A percentile compares a stretch with the other conserved stretches of the same genome.
phyloP scores from a whole-genome alignment of 805 yeast species.

The Schwanniomyces polymorphus region DNA sequence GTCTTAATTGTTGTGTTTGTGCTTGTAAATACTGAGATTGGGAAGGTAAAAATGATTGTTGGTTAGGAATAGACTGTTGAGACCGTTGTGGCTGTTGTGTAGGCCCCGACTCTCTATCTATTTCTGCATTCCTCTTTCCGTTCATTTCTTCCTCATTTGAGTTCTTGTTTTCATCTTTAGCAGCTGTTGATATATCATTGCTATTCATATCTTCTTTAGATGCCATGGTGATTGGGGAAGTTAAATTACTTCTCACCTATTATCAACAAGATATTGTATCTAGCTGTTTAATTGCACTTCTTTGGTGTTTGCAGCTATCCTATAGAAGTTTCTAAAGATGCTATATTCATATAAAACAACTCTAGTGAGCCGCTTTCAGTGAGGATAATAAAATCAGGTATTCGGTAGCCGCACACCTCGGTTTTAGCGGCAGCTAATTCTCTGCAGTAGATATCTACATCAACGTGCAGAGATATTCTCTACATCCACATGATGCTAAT shows the following conservation, averaged over 20 bases:
- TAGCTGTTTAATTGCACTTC: background rate
- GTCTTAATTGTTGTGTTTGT: background rate
- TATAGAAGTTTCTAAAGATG: background rate
- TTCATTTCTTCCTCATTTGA: background rate
- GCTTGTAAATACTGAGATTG: background rate
- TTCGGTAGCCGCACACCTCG: background rate
- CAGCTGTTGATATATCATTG: background rate
- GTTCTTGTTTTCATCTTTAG: background rate
- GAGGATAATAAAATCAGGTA: slow-evolving; percentile 1
- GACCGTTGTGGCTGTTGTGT: background rate
- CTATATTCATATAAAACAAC: background rate
- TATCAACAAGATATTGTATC: background rate
- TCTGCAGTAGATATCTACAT: background rate
- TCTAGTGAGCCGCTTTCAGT: slow-evolving; percentile 4
- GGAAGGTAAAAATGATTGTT: background rate
- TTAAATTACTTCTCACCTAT: background rate
- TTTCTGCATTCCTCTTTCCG: background rate
- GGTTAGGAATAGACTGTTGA: background rate
- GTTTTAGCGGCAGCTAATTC: background rate
- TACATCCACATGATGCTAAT: too few relatives aligned
- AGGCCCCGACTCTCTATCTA: background rate
- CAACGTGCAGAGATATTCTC: background rate
- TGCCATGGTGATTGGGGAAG: background rate
- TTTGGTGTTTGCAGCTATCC: background rate
- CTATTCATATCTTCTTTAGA: background rate